Evolutionary conservation across 345 rosid genomes (phyloP).

Genomic region (Eucalyptus cladocalyx): DNA sequence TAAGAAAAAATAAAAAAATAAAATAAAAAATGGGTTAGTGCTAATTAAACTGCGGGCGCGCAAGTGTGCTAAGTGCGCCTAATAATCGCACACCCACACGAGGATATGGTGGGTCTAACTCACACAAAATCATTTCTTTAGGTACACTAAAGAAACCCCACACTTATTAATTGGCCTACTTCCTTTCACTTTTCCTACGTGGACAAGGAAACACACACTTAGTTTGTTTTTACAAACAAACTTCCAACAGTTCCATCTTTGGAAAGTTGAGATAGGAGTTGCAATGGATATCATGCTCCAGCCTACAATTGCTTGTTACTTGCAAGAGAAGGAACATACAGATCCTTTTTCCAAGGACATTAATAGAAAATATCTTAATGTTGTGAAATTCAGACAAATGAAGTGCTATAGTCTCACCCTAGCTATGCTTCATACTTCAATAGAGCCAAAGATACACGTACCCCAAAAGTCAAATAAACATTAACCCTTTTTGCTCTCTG

Average conservation of each 20-base stretch:
- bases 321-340: background rate
- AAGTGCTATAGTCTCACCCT: background rate
- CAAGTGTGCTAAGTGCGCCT: too few species aligned
- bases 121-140: accelerated
- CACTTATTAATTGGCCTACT: too few species aligned
- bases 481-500: background rate
- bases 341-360: background rate
- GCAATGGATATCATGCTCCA: background rate
- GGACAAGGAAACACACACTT: too few species aligned
- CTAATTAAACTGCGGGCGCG: too few species aligned
- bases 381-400: background rate
- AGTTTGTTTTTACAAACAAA: too few species aligned
- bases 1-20: too few species aligned
- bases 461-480: background rate
- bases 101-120: too few species aligned
- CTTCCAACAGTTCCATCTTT: background rate
- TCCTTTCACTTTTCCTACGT: accelerated
- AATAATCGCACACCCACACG: accelerated
- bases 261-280: background rate
- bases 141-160: accelerated
- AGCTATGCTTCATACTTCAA: background rate
- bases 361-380: background rate
- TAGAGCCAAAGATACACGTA: background rate
- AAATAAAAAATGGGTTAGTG: too few species aligned
- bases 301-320: background rate